Base-by-base conservation (phyloP, 441 rosid species). In the Capsella rubella region DNA sequence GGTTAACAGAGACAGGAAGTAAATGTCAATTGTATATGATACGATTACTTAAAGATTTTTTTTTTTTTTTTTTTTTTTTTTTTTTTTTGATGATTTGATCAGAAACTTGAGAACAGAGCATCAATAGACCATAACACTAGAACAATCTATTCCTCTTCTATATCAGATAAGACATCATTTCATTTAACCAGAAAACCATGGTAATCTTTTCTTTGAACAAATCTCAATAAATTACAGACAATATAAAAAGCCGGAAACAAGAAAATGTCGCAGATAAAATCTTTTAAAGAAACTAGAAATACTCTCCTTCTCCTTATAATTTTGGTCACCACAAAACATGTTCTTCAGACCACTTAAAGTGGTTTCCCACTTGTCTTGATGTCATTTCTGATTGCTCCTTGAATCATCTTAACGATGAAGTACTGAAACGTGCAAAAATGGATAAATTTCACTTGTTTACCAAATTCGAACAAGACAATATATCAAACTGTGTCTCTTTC, bases 301-400 rank as follows among this genome's bases (percentile, higher is more conserved):
- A 61, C 74, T 53, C 47, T 59, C 39, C 73, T 59, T 59, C 63
- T 51, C 54, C 57, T 51, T 52, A 18, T 62, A 69, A 32, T 5
- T 21, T 53, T 55, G 29, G 55, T 63, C 60, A 39, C 75, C 69
- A 63, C 67, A 70, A 49, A 76, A 55, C 67, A 16, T 69, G 6
- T 56, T 50, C 28, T 58, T 65, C 51, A 57, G n/a, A 64, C 66
- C 69, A 60, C 87, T 86, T 86, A 90, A 45, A 81, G 62, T 69
- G 84, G 82, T 75, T 71, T 85, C 47, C 85, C 83, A 47, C 84
- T 89, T 16, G 45, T 72, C 4, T 80, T 82, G 66, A 91, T 78
- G 67, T 91, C 97, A 66, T 64, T 75, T 78, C 81, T 84, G 69
- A 94, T 94, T 25, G 89, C 89, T 59, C 70, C 74, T 80, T 87